Evolutionary conservation across 257 asterid genomes (phyloP), one percentile per base, ranked within the genome.

Genomic region (Parsonsia alboflavescens): DNA sequence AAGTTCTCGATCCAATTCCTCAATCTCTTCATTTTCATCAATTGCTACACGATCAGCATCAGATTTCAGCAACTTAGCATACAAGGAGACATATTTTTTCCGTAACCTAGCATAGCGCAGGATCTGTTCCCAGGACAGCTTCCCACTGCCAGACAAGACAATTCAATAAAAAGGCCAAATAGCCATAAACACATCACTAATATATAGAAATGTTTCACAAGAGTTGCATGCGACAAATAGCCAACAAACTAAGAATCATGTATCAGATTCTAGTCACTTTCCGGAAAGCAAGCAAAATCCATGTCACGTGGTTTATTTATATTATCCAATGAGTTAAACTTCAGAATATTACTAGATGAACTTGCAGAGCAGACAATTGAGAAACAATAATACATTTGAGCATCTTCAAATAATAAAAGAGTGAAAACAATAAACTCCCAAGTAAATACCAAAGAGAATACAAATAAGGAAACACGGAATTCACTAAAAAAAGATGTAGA

Each of bases 111-210:
- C 85, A 78, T 92, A 85, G 50, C 85, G 84, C 79, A 94, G 77
- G 82, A 94, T 96, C 80, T 92, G 99, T 82, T 92, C 97, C 99
- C 99, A 94, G 26, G 97, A 88, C 85, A 90, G 44, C 77, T 83
- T 94, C 65, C 99, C 98, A 83, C 98, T 94, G 86, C 73, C 73
- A 75, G 79, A 41, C 48, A 82, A 78, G 73, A 82, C 52, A 83
- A 56, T 22, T 78, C 64, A 30, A 22, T 70, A 22, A 68, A 30
- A 57, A 21, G 28, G 61, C 39, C 58, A 66, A 5, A 36, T 12
- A 26, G 39, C 28, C 15, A 45, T 9, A 73, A 33, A 48, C 21
- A 33, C 33, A 26, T n/a, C 65, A 52, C 33, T 61, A 28, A 41
- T 53, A 52, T 24, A 50, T 36, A 8, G 48, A 53, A 46, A 68